Conservation (phyloP, 2,329 filamentous ascomycete genomes). For the Cytospora schulzeri region DNA sequence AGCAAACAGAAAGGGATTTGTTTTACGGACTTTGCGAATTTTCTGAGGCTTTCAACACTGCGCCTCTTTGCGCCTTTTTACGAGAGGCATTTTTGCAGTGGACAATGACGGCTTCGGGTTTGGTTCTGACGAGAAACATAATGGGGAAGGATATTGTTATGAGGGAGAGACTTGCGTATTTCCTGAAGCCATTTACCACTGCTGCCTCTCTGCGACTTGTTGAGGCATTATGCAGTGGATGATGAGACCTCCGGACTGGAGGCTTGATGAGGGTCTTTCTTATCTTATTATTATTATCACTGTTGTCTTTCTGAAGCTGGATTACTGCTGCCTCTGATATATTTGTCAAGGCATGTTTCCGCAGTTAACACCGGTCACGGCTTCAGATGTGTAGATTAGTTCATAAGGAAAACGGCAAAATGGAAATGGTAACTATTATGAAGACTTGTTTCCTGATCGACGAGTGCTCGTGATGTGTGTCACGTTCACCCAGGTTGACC, state of each 20-base stretch:
- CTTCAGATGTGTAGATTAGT: constrained; percentile 4
- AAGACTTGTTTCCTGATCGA: not conserved
- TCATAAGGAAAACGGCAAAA: constrained; percentile 3
- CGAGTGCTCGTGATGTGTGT: not conserved
- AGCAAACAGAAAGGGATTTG: not conserved
- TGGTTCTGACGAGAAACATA: not conserved
- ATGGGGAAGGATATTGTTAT: not conserved
- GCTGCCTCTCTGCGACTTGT: not conserved
- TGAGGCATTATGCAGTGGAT: not conserved
- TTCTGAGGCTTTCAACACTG: not conserved
- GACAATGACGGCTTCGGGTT: not conserved
- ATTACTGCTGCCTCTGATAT: constrained; percentile 15
- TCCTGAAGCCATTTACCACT: constrained; percentile 1
- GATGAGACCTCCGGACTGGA: not conserved
- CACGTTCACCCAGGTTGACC: not conserved
- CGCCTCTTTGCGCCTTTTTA: not conserved
- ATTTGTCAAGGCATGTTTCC: constrained; percentile 7
- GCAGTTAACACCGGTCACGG: constrained; percentile 11
- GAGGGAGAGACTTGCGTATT: not conserved
- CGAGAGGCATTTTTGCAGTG: not conserved
- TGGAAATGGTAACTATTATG: not conserved
- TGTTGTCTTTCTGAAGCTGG: constrained; percentile 8
- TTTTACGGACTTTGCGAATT: not conserved
- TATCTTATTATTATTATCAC: not conserved
- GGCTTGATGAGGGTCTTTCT: not conserved